phyloP scores from a whole-genome alignment of 2,329 filamentous ascomycete species.

The Parafenestella ontariensis region DNA sequence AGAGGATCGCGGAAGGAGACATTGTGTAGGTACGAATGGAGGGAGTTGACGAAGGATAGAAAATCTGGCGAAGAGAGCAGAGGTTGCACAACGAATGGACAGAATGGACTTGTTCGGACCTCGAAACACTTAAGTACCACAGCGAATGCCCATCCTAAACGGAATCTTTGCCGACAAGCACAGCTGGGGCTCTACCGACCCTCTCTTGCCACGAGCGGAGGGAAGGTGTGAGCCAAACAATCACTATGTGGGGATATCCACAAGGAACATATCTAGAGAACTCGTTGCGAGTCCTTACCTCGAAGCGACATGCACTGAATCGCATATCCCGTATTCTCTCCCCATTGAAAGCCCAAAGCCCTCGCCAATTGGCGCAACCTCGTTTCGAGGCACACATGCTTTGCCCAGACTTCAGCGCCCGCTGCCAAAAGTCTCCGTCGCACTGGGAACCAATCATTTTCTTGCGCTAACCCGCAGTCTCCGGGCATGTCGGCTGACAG shows the following conservation, averaged over 20 bases:
- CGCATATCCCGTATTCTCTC: neutral
- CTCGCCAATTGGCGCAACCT: constrained; percentile 24
- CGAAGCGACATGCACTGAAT: constrained; percentile 13
- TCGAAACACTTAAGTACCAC: constrained; percentile 32
- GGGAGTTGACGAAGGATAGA: constrained; percentile 1
- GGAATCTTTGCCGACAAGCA: constrained; percentile 16
- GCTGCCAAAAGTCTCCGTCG: neutral
- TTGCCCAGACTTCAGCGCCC: constrained; percentile 1
- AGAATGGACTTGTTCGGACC: constrained; percentile 11
- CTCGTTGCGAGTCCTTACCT: constrained; percentile 23
- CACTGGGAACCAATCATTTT: constrained; percentile 19
- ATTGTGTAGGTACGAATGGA: constrained; percentile 18
- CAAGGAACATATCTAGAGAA: too few species aligned
- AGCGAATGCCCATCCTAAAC: constrained; percentile 13
- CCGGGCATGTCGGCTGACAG: constrained; percentile 12
- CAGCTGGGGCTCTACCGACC: constrained; percentile 8
- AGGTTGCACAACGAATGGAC: constrained; percentile 3
- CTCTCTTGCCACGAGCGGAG: neutral
- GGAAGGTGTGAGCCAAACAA: constrained; percentile 2
- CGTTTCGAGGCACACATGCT: constrained; percentile 27
- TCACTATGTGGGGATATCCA: constrained; percentile 6
- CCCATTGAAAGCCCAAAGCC: neutral
- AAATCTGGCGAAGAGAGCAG: constrained; percentile 17
- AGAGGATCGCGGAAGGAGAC: constrained; percentile 38
- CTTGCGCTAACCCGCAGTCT: constrained; percentile 9